Conservation (phyloP, 352 stramenopile genomes). For the Phytophthora vignae region DNA sequence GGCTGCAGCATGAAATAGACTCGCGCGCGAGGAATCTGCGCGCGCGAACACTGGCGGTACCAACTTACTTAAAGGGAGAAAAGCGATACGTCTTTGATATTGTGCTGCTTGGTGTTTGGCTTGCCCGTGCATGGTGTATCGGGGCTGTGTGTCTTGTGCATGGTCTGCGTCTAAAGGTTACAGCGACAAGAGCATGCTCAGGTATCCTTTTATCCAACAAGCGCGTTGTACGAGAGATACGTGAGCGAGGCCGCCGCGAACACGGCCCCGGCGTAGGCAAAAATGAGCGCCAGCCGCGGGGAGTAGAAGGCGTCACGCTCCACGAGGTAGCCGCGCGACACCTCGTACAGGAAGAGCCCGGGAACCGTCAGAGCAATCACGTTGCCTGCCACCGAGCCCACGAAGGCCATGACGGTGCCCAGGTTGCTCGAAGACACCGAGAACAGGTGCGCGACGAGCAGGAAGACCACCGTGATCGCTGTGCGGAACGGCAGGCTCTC, state of each 20-base stretch:
- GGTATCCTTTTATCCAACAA: slow-evolving; percentile 34
- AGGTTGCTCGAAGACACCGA: slow-evolving; percentile 71
- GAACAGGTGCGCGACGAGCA: slow-evolving; percentile 69
- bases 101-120: slow-evolving; percentile 27
- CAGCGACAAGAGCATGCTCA: slow-evolving; percentile 10
- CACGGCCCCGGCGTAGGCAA: slow-evolving; percentile 56
- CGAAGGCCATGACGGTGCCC: slow-evolving; percentile 79
- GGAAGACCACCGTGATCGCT: slow-evolving; percentile 72
- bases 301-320: slow-evolving; percentile 63
- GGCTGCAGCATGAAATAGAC: slow-evolving; percentile 76
- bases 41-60: slow-evolving; percentile 27
- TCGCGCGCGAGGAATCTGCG: slow-evolving; percentile 7
- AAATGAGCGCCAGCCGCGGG: slow-evolving; percentile 54
- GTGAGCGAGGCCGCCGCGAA: slow-evolving; percentile 74
- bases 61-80: slow-evolving; percentile 38
- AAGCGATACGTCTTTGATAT: slow-evolving; percentile 45
- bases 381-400: slow-evolving; percentile 77
- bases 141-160: neutral
- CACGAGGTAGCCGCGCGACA: slow-evolving; percentile 63
- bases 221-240: slow-evolving; percentile 71
- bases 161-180: slow-evolving; percentile 26
- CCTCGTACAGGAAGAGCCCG: slow-evolving; percentile 80
- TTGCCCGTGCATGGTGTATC: neutral
- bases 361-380: slow-evolving; percentile 76
- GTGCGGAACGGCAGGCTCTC: slow-evolving; percentile 77